phyloP scores from a whole-genome alignment of 371 early-diverging fungal species.

The Mortierella sp. region DNA sequence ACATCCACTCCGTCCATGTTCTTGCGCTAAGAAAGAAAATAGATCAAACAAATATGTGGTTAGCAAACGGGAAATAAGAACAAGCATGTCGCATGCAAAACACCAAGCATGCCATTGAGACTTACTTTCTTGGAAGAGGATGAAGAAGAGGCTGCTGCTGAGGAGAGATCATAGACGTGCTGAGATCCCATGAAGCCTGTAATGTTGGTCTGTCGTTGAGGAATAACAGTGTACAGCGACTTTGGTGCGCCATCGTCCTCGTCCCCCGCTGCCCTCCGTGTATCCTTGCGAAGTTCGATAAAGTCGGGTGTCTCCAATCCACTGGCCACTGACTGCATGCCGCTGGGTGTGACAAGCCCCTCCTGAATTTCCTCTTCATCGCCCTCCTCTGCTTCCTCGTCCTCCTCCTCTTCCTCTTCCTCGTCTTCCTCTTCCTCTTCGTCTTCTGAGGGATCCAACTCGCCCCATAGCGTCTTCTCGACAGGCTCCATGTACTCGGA shows the following conservation, averaged over 20 bases:
- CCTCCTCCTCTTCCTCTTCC: constrained; percentile 70
- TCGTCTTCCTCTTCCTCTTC: constrained; percentile 77
- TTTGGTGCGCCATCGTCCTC: constrained; percentile 75
- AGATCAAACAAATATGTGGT: background rate
- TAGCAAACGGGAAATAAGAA: background rate
- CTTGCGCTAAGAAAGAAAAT: constrained; percentile 62
- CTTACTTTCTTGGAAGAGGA: constrained; percentile 42
- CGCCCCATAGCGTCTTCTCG: constrained; percentile 86
- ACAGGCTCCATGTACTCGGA: constrained; percentile 75
- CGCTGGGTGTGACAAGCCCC: constrained; percentile 92
- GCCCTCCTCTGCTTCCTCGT: constrained; percentile 67
- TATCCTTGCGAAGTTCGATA: constrained; percentile 92
- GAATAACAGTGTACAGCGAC: constrained; percentile 90
- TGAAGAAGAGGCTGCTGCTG: constrained; percentile 40
- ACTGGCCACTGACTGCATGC: constrained; percentile 81
- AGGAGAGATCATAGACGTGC: constrained; percentile 88
- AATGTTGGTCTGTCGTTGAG: constrained; percentile 81
- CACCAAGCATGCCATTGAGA: background rate
- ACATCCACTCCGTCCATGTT: constrained; percentile 74
- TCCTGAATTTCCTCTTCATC: constrained; percentile 66
- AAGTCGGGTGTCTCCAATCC: constrained; percentile 95
- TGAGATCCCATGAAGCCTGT: constrained; percentile 95
- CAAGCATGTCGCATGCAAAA: background rate
- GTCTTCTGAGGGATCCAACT: constrained; percentile 80
- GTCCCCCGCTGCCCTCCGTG: constrained; percentile 53